A percentile compares a stretch with the other conserved stretches of the same genome.
Conservation (phyloP, 331 rosid genomes). For the Acacia concinna region DNA sequence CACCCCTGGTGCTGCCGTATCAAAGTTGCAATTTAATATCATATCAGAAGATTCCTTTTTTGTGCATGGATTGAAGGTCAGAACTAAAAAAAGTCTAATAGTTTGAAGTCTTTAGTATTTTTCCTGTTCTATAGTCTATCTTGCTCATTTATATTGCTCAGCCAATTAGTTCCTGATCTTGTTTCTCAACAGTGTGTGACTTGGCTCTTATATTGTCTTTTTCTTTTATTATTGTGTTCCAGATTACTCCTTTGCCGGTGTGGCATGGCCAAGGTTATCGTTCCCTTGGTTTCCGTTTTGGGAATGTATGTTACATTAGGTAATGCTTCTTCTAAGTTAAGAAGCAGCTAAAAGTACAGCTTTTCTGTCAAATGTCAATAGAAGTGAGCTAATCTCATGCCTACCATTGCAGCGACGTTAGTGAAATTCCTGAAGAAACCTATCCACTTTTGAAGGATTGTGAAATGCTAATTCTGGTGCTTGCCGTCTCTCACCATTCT, state of each 20-base stretch:
- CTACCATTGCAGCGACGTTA: slow-evolving; percentile 68
- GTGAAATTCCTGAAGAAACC: slow-evolving; percentile 93
- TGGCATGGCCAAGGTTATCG: slow-evolving; percentile 92
- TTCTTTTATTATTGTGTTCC: slow-evolving; percentile 35
- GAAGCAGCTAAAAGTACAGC: slow-evolving; percentile 11
- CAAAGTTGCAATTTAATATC: slow-evolving; percentile 79
- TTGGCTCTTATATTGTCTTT: slow-evolving; percentile 9
- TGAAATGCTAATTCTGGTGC: slow-evolving; percentile 82
- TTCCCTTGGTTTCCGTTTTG: slow-evolving; percentile 90
- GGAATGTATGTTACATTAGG: slow-evolving; percentile 93
- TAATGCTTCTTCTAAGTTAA: slow-evolving; percentile 41
- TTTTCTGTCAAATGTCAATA: slow-evolving; percentile 8
- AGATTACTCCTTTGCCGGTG: slow-evolving; percentile 89
- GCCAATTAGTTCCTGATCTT: slow-evolving; percentile 21
- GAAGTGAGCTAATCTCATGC: slow-evolving; percentile 31
- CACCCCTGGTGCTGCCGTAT: slow-evolving; percentile 87
- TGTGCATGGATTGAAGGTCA: slow-evolving; percentile 74
- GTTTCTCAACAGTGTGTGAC: slow-evolving; percentile 22
- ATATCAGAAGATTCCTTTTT: slow-evolving; percentile 72
- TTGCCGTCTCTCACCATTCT: slow-evolving; percentile 21
- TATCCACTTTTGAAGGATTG: slow-evolving; percentile 78
- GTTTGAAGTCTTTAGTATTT: slow-evolving; percentile 1
- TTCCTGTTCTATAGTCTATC: not conserved
- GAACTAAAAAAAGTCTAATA: slow-evolving; percentile 13
- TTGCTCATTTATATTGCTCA: slow-evolving; percentile 16